phyloP scores from a whole-genome alignment of 2,329 filamentous ascomycete species.

The Penicillium sp. region DNA sequence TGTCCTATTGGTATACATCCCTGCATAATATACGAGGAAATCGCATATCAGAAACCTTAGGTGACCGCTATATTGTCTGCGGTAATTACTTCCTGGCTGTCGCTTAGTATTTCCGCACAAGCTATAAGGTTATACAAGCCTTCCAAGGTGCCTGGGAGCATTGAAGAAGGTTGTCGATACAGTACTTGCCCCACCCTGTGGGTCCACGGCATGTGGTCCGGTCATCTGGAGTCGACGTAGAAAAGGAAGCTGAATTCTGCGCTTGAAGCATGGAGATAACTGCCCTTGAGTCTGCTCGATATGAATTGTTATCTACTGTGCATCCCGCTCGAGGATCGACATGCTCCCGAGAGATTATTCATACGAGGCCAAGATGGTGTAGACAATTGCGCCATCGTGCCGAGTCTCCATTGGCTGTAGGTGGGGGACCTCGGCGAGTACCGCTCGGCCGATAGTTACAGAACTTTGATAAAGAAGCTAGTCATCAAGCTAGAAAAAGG shows the following conservation, averaged over 20 bases:
- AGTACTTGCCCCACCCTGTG: constrained; percentile 16
- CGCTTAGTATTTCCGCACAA: not conserved
- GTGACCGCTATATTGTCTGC: not conserved
- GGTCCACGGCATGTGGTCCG: constrained; percentile 5
- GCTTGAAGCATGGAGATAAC: not conserved
- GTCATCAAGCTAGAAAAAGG: not conserved
- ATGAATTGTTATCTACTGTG: no score
- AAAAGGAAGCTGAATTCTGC: not conserved
- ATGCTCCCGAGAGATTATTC: constrained; percentile 5
- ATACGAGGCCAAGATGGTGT: constrained; percentile 16
- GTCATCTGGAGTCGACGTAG: not conserved
- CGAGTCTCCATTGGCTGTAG: constrained; percentile 37
- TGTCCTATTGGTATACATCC: not conserved
- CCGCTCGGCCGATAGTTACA: constrained; percentile 37
- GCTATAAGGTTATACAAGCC: not conserved
- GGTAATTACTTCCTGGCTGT: not conserved
- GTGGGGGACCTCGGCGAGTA: constrained; percentile 9
- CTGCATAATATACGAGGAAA: not conserved
- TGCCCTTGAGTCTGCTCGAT: constrained; percentile 1
- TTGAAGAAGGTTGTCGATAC: constrained; percentile 6
- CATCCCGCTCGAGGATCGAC: not conserved
- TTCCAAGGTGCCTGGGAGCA: constrained; percentile 5
- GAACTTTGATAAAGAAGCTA: not conserved
- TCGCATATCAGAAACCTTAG: not conserved
- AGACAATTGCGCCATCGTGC: constrained; percentile 42